phyloP scores from a whole-genome alignment of 2,329 filamentous ascomycete species.

The Aspergillus tanneri region DNA sequence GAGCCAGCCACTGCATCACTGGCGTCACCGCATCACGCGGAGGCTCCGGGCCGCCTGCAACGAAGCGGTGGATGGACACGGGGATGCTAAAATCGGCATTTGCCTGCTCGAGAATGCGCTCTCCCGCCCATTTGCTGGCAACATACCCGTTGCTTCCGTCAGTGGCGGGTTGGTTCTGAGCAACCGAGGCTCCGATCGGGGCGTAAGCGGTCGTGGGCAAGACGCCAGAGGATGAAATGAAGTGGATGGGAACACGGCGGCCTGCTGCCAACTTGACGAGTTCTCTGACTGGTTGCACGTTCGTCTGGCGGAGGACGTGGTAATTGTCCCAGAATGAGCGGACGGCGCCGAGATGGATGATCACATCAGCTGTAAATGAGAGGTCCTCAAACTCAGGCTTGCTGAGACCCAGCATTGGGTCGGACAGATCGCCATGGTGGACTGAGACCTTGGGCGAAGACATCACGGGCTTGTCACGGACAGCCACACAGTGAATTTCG shows the following conservation, averaged over 20 bases:
- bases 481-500: conserved; percentile 46
- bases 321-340: conserved; percentile 30
- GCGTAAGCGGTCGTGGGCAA: background rate
- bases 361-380: background rate
- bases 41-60: background rate
- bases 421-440: conserved; percentile 4
- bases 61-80: conserved; percentile 1
- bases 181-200: conserved; percentile 9
- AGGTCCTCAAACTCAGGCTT: background rate
- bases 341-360: conserved; percentile 10
- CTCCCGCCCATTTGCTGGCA: conserved; percentile 41
- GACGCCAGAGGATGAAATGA: conserved; percentile 30
- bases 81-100: background rate
- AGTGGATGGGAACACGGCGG: conserved; percentile 30
- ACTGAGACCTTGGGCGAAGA: conserved; percentile 40
- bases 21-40: background rate
- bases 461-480: background rate
- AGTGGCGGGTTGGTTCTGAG: conserved; percentile 15
- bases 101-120: conserved; percentile 29
- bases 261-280: conserved; percentile 21
- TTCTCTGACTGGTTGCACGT: conserved; percentile 26
- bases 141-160: conserved; percentile 38
- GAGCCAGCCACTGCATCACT: background rate
- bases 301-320: conserved; percentile 21
- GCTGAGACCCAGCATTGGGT: conserved; percentile 1